Evolutionary conservation across 352 stramenopile species (phyloP), one percentile per base, ranked within the genome.

Genomic region (Phytophthora idaei): DNA sequence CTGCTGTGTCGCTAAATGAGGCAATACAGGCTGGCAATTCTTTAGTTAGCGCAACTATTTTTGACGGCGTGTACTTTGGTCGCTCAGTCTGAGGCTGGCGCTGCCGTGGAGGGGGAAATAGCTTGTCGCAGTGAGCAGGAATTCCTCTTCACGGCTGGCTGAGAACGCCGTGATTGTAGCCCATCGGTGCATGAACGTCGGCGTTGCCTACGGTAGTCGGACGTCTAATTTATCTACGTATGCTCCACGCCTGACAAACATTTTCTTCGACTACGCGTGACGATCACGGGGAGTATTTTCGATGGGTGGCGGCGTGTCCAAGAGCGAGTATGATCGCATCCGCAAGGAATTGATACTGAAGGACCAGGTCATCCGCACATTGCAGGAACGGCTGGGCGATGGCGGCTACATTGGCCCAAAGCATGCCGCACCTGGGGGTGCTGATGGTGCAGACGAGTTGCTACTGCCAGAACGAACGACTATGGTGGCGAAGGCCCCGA

Each of bases 241-340:
- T 73, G 65, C 65, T 46, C 65, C 59, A 64, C 52, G 52, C 7
- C 45, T 69, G 59, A 62, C 53, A 25, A 47, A 5, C 27, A 49
- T 27, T 14, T 46, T 48, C 27, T 52, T 51, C 27, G 42, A 58
- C 28, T 54, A 46, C 36, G 36, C 57, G 50, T 31, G 21, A 21
- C 21, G 21, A 21, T 21, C 21, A 21, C 52, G 55, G 8, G 52
- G 21, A 47, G 3, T 11, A 12, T 61, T 58, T 61, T 14, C 61
- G 17, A 92, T 92, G 84, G 84, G 84, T 25, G 81, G 81, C 27
- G 84, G 84, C 37, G 81, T 92, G 67, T 92, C 81, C 65, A 92
- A 86, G 64, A 67, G 46, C 58, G 81, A 92, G 72, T 90, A 90
- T 53, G 84, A 90, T 34, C 82, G 79, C 55, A 81, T 91, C 70